These are phyloP conservation scores for Termitomyces sp. DNA, from an alignment of 768 basidiomycete genomes.

Conservation along the genomic window DNA sequence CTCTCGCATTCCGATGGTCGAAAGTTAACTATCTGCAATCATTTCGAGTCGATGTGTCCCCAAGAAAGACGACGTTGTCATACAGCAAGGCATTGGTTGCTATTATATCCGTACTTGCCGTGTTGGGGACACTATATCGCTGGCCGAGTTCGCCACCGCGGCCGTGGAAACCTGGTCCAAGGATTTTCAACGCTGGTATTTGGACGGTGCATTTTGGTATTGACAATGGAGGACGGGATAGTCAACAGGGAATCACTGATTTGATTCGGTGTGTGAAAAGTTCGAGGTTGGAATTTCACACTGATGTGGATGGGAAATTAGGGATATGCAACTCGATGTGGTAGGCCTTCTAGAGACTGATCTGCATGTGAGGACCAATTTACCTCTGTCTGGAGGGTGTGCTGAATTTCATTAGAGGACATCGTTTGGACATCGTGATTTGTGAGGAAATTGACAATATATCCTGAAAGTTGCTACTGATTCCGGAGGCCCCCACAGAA, in stretches of 20 bases:
- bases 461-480: background rate
- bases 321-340: slow-evolving; percentile 83
- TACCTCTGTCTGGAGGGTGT: background rate
- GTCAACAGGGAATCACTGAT: slow-evolving; percentile 62
- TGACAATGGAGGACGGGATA: slow-evolving; percentile 70
- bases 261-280: slow-evolving; percentile 27
- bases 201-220: slow-evolving; percentile 93
- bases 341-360: slow-evolving; percentile 86
- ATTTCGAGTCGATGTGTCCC: background rate
- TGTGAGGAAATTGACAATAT: slow-evolving; percentile 38
- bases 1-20: slow-evolving; percentile 42
- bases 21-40: background rate
- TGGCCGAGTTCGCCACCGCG: slow-evolving; percentile 43
- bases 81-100: slow-evolving; percentile 31
- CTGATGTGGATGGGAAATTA: slow-evolving; percentile 16
- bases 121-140: slow-evolving; percentile 49
- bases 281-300: background rate
- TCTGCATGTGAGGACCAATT: slow-evolving; percentile 53
- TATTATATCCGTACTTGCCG: slow-evolving; percentile 39
- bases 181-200: slow-evolving; percentile 77
- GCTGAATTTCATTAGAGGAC: slow-evolving; percentile 25
- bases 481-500: slow-evolving; percentile 34
- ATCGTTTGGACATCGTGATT: slow-evolving; percentile 76
- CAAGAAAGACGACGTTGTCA: slow-evolving; percentile 8
- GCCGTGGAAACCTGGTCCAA: slow-evolving; percentile 58